Evolutionary conservation across 495 filamentous ascomycete species (phyloP).

Genomic region (Paragyromitra xinjiangensis): DNA sequence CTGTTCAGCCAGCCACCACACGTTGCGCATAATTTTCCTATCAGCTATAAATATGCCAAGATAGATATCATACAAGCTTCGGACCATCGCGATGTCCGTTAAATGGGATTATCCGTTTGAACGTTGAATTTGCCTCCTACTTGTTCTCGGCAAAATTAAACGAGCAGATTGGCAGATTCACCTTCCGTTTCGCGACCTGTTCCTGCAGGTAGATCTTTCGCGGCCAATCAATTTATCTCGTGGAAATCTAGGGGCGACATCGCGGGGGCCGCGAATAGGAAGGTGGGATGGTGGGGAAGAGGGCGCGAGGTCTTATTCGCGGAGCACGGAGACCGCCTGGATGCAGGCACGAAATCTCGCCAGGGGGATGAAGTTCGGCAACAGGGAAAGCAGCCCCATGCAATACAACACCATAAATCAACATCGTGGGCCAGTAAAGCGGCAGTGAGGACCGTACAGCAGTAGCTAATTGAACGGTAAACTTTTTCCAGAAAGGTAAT

Average conservation of each 20-base stretch:
- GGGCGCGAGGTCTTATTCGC: background rate
- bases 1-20: constrained; percentile 1
- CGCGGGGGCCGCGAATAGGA: constrained; percentile 26
- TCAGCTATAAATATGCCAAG: background rate
- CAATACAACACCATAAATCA: constrained; percentile 7
- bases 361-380: background rate
- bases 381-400: background rate
- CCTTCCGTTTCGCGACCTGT: constrained; percentile 39
- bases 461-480: background rate
- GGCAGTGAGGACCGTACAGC: background rate
- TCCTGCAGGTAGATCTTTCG: constrained; percentile 28
- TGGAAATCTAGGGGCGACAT: constrained; percentile 4
- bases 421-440: background rate
- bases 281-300: constrained; percentile 30
- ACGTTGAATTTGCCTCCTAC: background rate
- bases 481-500: background rate
- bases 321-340: constrained; percentile 28
- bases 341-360: constrained; percentile 27
- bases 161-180: constrained; percentile 16
- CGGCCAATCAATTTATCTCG: constrained; percentile 43
- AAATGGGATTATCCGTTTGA: background rate
- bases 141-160: constrained; percentile 11
- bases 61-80: constrained; percentile 6
- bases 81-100: constrained; percentile 5
- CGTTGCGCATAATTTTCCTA: background rate